phyloP scores from a whole-genome alignment of 164 flowering plant genomes.

The Magnolia changhungtana region DNA sequence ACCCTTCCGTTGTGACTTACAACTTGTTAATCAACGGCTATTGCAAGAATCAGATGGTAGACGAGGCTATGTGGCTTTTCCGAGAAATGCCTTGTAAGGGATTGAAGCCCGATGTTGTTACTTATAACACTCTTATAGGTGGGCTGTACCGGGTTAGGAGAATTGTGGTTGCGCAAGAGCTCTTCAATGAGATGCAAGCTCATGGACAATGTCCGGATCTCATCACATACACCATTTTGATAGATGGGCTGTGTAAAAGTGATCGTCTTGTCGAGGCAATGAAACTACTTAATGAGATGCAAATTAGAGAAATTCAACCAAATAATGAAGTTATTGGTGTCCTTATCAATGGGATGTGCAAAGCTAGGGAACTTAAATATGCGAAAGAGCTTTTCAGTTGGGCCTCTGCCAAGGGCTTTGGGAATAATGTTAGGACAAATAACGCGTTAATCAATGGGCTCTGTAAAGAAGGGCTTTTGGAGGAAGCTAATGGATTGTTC shows the following conservation, averaged over 20 bases:
- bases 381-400: too few species aligned
- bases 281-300: constrained; percentile 24
- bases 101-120: constrained; percentile 32
- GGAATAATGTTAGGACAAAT: too few species aligned
- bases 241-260: constrained; percentile 51
- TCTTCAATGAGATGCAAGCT: constrained; percentile 37
- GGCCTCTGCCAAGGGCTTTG: too few species aligned
- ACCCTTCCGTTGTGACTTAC: constrained; percentile 27
- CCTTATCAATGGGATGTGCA: constrained; percentile 31
- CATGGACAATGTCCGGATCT: constrained; percentile 18
- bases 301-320: constrained; percentile 10
- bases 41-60: constrained; percentile 26
- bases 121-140: constrained; percentile 34
- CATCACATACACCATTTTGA: constrained; percentile 27
- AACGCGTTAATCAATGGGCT: too few species aligned
- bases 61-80: constrained; percentile 34
- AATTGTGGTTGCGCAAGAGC: constrained; percentile 30
- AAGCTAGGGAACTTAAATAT: too few species aligned
- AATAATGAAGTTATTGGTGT: constrained; percentile 23
- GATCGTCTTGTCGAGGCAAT: constrained; percentile 30
- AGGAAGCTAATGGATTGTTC: too few species aligned
- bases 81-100: constrained; percentile 30
- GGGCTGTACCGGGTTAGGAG: constrained; percentile 37
- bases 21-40: constrained; percentile 46
- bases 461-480: too few species aligned